Evolutionary conservation across 352 stramenopile species (phyloP).

Genomic region (Detonula confervacea): DNA sequence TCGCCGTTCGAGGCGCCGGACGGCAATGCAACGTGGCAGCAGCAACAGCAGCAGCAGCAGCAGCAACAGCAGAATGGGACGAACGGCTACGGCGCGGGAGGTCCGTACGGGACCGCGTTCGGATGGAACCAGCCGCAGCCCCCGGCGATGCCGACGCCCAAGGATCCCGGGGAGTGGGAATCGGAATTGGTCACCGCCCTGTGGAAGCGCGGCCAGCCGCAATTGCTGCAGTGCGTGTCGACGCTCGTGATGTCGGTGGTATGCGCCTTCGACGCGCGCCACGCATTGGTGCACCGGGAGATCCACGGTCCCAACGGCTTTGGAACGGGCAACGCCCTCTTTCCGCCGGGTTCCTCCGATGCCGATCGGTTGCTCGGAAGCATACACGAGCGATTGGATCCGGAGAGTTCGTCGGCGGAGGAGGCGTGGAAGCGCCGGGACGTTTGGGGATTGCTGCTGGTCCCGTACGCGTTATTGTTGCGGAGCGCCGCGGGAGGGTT

Average conservation of each 20-base stretch:
- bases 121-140: background rate
- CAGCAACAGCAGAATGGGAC: no score
- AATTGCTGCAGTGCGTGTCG: slow-evolving; percentile 65
- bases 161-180: slow-evolving; percentile 70
- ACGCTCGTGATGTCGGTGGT: slow-evolving; percentile 65
- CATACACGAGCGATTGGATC: slow-evolving; percentile 64
- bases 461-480: slow-evolving; percentile 71
- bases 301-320: slow-evolving; percentile 68
- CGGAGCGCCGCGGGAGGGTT: slow-evolving; percentile 31
- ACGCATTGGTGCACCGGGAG: slow-evolving; percentile 66
- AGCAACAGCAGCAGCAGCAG: slow-evolving; percentile 41
- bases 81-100: no score
- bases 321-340: slow-evolving; percentile 69
- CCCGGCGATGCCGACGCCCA: slow-evolving; percentile 34
- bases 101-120: no score
- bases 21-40: background rate
- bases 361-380: slow-evolving; percentile 21
- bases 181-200: slow-evolving; percentile 61
- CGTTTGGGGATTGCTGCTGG: slow-evolving; percentile 70
- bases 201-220: slow-evolving; percentile 57
- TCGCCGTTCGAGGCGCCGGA: slow-evolving; percentile 28
- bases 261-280: slow-evolving; percentile 60
- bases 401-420: slow-evolving; percentile 30
- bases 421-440: slow-evolving; percentile 69
- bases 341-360: slow-evolving; percentile 38